Evolutionary conservation across 208 protist species (phyloP).

Genomic region (Trichomonas tenax): DNA sequence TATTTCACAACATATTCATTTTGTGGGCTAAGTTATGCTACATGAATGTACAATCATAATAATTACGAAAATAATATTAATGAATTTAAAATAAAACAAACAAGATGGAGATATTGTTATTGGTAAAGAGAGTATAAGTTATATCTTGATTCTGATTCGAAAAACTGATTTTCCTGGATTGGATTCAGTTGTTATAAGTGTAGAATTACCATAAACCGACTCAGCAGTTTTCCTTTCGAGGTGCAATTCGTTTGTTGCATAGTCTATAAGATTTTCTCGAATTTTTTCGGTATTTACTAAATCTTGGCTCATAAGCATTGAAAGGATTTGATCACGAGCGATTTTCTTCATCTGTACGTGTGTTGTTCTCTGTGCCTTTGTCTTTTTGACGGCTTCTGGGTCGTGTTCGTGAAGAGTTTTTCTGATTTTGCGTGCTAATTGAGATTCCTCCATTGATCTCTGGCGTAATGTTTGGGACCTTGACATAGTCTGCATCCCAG

Average conservation of each 20-base stretch:
- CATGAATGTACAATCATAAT: too few relatives aligned
- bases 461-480: background rate
- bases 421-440: background rate
- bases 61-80: too few relatives aligned
- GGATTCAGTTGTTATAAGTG: background rate
- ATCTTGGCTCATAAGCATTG: background rate
- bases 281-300: background rate
- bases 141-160: background rate
- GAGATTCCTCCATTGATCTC: background rate
- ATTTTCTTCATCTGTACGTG: background rate
- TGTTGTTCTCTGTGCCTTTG: background rate
- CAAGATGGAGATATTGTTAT: too few relatives aligned
- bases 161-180: background rate
- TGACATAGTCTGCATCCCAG: background rate
- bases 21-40: too few relatives aligned
- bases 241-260: background rate
- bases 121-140: background rate
- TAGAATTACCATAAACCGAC: background rate
- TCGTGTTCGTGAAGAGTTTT: background rate
- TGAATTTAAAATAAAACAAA: too few relatives aligned
- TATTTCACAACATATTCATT: too few relatives aligned
- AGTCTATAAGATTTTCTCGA: background rate
- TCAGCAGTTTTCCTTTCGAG: background rate
- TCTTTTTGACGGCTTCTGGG: background rate
- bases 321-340: background rate